Conservation (phyloP, 2,329 filamentous ascomycete genomes). For the Aspergillaceae sp. region DNA sequence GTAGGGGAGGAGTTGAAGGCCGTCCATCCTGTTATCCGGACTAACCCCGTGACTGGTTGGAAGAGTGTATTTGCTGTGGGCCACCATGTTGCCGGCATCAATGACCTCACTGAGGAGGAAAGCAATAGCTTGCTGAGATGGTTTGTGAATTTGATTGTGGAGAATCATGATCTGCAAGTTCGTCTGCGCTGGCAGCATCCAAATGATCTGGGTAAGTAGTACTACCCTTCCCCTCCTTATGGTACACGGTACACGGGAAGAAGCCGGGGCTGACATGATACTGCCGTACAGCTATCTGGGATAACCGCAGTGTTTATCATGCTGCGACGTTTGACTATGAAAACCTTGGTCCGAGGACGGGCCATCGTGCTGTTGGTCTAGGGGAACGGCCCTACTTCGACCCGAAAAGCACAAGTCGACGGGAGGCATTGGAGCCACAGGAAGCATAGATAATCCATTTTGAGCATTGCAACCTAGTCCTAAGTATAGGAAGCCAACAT, state of each 20-base stretch:
- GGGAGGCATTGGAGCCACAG: constrained; percentile 14
- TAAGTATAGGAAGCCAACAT: no score
- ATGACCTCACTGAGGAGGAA: constrained; percentile 26
- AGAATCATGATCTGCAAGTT: constrained; percentile 37
- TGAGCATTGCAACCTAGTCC: no score
- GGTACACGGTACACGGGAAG: no score
- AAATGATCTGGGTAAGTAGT: constrained; percentile 34
- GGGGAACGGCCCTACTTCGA: constrained; percentile 50
- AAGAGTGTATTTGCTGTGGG: constrained; percentile 31
- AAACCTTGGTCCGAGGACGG: constrained; percentile 40
- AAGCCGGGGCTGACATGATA: neutral
- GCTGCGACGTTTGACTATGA: constrained; percentile 47
- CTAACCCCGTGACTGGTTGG: constrained; percentile 43
- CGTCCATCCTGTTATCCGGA: constrained; percentile 40
- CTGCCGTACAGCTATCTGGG: constrained; percentile 44
- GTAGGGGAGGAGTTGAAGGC: constrained; percentile 45
- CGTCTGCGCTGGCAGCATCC: constrained; percentile 29
- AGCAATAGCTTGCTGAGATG: constrained; percentile 24
- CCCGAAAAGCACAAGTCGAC: constrained; percentile 26
- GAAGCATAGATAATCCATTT: neutral
- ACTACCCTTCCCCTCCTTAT: neutral
- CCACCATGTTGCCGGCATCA: constrained; percentile 22
- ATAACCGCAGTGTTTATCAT: constrained; percentile 50
- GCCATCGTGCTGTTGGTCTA: constrained; percentile 44
- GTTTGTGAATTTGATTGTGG: constrained; percentile 29